Evolutionary conservation across 1,139 yeast genomes (phyloP).

Genomic region (Geotrichum reessii): DNA sequence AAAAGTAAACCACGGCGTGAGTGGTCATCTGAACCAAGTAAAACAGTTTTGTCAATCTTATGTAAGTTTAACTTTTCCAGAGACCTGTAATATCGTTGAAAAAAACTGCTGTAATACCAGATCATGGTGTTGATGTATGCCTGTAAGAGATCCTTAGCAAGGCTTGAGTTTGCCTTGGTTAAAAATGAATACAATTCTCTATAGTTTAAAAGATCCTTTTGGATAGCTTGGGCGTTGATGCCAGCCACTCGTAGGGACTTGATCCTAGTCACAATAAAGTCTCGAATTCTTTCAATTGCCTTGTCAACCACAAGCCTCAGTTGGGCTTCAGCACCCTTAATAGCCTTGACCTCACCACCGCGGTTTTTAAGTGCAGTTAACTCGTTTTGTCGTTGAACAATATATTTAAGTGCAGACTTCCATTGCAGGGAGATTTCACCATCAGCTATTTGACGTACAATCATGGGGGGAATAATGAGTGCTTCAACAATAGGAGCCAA

Average conservation of each 20-base stretch:
- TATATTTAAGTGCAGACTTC: constrained; percentile 33
- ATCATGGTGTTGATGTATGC: constrained; percentile 85
- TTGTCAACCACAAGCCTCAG: constrained; percentile 45
- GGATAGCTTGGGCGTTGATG: constrained; percentile 64
- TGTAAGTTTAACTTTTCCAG: constrained; percentile 57
- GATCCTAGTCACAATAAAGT: constrained; percentile 58
- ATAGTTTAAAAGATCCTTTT: constrained; percentile 54
- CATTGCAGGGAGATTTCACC: constrained; percentile 35
- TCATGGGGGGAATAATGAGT: constrained; percentile 63
- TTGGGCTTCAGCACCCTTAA: constrained; percentile 36
- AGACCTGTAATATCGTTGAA: constrained; percentile 72
- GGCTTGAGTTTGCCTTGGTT: constrained; percentile 47
- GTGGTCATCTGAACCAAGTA: constrained; percentile 43
- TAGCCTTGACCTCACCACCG: constrained; percentile 21
- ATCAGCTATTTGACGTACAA: constrained; percentile 31
- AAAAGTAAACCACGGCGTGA: constrained; percentile 16
- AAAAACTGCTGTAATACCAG: constrained; percentile 84
- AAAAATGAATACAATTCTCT: constrained; percentile 59
- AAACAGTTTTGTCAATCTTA: constrained; percentile 47
- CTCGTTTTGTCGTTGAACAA: constrained; percentile 25
- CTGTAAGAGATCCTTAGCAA: constrained; percentile 67
- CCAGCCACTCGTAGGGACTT: constrained; percentile 53
- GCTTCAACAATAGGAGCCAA: constrained; percentile 71
- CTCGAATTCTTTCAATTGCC: constrained; percentile 69
- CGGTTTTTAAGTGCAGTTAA: constrained; percentile 18